These are phyloP conservation scores for Pseudonitzschia pungens DNA, from an alignment of 108 stramenopile species.

Conservation along the genomic window DNA sequence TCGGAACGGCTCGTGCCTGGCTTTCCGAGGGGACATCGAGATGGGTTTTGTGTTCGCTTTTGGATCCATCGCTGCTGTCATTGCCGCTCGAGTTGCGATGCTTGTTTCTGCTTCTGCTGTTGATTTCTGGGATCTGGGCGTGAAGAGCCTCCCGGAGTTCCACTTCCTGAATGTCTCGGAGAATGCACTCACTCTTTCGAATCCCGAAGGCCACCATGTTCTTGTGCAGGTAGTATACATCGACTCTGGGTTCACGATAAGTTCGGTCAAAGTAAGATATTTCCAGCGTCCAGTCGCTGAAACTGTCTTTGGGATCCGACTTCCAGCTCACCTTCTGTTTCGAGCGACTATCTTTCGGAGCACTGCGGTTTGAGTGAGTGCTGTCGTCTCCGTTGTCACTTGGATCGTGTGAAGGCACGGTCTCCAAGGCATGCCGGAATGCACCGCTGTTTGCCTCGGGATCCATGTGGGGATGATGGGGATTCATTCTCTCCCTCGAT, in stretches of 20 bases:
- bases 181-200: slow-evolving; percentile 30
- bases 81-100: background rate
- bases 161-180: background rate
- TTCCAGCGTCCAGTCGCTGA: slow-evolving; percentile 36
- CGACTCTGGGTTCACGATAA: background rate
- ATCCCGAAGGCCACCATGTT: slow-evolving; percentile 37
- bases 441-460: no score
- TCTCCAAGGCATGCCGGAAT: no score
- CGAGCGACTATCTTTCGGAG: background rate
- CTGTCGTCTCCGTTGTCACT: background rate
- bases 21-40: slow-evolving; percentile 15
- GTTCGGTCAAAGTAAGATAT: slow-evolving; percentile 5
- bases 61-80: background rate
- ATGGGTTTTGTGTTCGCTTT: slow-evolving; percentile 4
- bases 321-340: slow-evolving; percentile 29
- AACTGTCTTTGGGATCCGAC: slow-evolving; percentile 33
- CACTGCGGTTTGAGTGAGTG: background rate
- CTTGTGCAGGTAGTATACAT: slow-evolving; percentile 37
- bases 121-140: slow-evolving; percentile 7
- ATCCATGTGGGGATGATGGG: no score
- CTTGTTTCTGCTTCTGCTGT: background rate
- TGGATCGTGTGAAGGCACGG: no score
- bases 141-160: background rate
- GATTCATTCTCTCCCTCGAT: no score
- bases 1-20: slow-evolving; percentile 35